These are phyloP conservation scores for Chionographis japonica DNA, from an alignment of 106 monocot genomes.

Conservation along the genomic window DNA sequence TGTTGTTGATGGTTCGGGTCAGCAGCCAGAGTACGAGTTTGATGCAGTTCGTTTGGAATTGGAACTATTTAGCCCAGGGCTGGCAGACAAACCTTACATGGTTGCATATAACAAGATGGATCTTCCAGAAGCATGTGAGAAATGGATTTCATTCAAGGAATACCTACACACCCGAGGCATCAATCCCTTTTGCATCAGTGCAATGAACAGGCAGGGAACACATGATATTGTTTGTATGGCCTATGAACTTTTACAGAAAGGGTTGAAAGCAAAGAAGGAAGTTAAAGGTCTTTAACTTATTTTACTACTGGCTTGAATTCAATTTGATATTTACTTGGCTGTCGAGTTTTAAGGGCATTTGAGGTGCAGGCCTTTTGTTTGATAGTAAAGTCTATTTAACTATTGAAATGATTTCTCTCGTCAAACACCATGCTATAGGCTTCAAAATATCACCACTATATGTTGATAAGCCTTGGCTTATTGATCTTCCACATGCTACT, in stretches of 20 bases:
- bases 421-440: too few species aligned
- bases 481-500: too few species aligned
- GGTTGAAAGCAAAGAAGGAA: constrained; percentile 42
- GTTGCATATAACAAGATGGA: constrained; percentile 97
- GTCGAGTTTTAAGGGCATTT: neutral
- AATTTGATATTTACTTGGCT: neutral
- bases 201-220: constrained; percentile 78
- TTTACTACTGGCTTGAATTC: neutral
- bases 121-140: constrained; percentile 87
- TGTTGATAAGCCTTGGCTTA: too few species aligned
- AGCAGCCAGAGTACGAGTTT: constrained; percentile 92
- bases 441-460: too few species aligned
- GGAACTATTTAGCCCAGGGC: constrained; percentile 84
- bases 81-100: constrained; percentile 79
- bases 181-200: constrained; percentile 73
- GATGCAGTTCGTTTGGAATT: constrained; percentile 96
- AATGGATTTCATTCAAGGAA: constrained; percentile 69
- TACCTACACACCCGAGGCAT: constrained; percentile 43
- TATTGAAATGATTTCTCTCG: too few species aligned
- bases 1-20: constrained; percentile 91
- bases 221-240: constrained; percentile 66
- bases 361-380: neutral
- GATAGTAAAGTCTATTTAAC: neutral
- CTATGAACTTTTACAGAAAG: constrained; percentile 60
- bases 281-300: constrained; percentile 46